These are phyloP conservation scores for Gossypium raimondii DNA, from an alignment of 345 rosid species.

Conservation along the genomic window DNA sequence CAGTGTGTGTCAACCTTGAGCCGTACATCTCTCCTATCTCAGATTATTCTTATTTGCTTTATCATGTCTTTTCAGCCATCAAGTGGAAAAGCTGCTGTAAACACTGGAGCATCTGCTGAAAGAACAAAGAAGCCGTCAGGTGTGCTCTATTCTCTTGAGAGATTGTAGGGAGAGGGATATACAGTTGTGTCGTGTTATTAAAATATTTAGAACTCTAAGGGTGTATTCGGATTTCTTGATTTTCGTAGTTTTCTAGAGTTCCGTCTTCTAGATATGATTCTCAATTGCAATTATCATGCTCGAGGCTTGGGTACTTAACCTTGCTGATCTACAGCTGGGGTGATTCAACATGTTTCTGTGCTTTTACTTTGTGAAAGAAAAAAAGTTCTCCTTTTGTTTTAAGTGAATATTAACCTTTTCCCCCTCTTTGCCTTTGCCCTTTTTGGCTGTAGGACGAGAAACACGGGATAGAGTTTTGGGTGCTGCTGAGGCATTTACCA, in stretches of 20 bases:
- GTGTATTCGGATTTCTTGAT: background rate
- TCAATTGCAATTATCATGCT: background rate
- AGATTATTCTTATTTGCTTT: background rate
- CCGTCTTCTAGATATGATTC: background rate
- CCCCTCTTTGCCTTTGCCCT: background rate
- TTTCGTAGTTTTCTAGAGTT: background rate
- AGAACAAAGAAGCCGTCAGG: slow-evolving; percentile 38
- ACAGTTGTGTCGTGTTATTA: background rate
- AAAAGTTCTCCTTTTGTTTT: background rate
- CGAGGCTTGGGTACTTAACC: background rate
- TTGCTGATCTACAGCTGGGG: background rate
- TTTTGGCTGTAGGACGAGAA: slow-evolving; percentile 39
- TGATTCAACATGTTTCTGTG: background rate
- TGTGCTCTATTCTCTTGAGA: slow-evolving; percentile 22
- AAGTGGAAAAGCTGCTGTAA: slow-evolving; percentile 24
- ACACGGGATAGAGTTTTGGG: slow-evolving; percentile 46
- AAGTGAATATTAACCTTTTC: background rate
- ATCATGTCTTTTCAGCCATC: slow-evolving; percentile 20
- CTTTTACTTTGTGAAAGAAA: background rate
- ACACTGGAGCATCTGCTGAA: slow-evolving; percentile 35
- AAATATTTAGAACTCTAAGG: slow-evolving; percentile 2
- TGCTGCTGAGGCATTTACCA: slow-evolving; percentile 46
- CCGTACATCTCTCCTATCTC: background rate
- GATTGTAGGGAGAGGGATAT: slow-evolving; percentile 17
- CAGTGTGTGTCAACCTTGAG: slow-evolving; percentile 13